phyloP scores from a whole-genome alignment of 2,329 filamentous ascomycete genomes.

The Pseudocercospora eumusae region DNA sequence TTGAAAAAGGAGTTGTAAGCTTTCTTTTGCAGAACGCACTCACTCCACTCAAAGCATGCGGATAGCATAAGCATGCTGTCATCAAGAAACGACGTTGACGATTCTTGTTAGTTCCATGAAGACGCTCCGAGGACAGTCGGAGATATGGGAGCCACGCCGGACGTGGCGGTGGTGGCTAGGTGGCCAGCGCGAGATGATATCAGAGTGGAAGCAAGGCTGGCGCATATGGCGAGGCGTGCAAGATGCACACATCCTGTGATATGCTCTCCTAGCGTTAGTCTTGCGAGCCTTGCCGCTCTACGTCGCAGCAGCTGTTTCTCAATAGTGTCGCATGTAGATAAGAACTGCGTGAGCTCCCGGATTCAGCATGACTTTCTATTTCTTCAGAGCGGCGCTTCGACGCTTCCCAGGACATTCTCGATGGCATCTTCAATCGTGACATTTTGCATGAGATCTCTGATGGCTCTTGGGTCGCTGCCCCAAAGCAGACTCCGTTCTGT shows the following conservation, averaged over 20 bases:
- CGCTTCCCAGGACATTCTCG: constrained; percentile 58
- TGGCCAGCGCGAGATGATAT: not conserved
- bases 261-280: not conserved
- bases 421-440: constrained; percentile 59
- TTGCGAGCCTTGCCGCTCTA: no score
- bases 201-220: not conserved
- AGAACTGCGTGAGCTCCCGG: no score
- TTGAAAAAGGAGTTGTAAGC: constrained; percentile 63
- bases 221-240: not conserved
- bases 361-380: not conserved
- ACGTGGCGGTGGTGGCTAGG: not conserved
- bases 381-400: constrained; percentile 56
- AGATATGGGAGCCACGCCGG: not conserved
- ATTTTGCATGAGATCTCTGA: constrained; percentile 65
- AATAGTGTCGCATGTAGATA: no score
- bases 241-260: not conserved
- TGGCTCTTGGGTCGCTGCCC: constrained; percentile 74
- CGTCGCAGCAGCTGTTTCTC: not conserved
- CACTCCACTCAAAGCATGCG: not conserved
- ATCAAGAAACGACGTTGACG: not conserved
- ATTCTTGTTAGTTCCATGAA: not conserved
- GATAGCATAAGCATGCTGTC: no score
- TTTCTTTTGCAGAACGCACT: not conserved
- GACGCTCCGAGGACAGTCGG: not conserved
- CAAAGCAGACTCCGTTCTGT: constrained; percentile 89